These are phyloP conservation scores for Xerocomus subilludens DNA, from an alignment of 1,284 basidiomycete species.

Conservation along the genomic window DNA sequence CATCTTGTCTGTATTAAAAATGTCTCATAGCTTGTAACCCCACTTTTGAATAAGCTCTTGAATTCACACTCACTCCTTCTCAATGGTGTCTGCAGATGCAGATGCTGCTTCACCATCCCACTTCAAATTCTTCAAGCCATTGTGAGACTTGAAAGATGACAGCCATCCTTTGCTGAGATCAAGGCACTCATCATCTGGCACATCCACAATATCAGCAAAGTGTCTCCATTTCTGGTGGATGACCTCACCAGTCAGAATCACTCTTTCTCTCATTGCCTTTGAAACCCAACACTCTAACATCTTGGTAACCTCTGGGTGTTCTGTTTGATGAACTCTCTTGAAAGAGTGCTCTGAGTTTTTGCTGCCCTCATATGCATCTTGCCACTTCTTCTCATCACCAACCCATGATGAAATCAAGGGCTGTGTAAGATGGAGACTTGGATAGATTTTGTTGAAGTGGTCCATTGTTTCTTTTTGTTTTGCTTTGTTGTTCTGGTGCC, in stretches of 20 bases:
- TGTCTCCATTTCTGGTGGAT: slow-evolving; percentile 16
- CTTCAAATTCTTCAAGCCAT: neutral
- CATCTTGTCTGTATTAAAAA: slow-evolving; percentile 19
- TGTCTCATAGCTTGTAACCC: slow-evolving; percentile 9
- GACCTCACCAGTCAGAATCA: neutral
- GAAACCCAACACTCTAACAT: slow-evolving; percentile 25
- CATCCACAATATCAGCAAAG: slow-evolving; percentile 23
- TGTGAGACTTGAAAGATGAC: neutral
- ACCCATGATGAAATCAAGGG: slow-evolving; percentile 10
- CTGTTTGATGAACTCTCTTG: slow-evolving; percentile 11
- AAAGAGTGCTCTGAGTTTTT: neutral
- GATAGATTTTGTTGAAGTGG: slow-evolving; percentile 25
- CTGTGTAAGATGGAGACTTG: slow-evolving; percentile 9
- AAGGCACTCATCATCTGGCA: slow-evolving; percentile 4
- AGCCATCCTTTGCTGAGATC: slow-evolving; percentile 6
- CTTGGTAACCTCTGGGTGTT: slow-evolving; percentile 16
- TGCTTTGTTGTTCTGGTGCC: slow-evolving; percentile 16
- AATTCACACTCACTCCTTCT: slow-evolving; percentile 8
- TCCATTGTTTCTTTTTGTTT: slow-evolving; percentile 19
- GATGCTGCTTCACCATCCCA: slow-evolving; percentile 20
- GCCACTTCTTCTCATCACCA: slow-evolving; percentile 6
- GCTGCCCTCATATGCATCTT: neutral
- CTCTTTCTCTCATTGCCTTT: slow-evolving; percentile 15
- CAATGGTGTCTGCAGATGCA: neutral
- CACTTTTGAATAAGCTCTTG: slow-evolving; percentile 10